Evolutionary conservation across 176 grass and related monocot genomes (phyloP), one percentile per base, ranked within the genome.

Genomic region (Pontederia crassipes): DNA sequence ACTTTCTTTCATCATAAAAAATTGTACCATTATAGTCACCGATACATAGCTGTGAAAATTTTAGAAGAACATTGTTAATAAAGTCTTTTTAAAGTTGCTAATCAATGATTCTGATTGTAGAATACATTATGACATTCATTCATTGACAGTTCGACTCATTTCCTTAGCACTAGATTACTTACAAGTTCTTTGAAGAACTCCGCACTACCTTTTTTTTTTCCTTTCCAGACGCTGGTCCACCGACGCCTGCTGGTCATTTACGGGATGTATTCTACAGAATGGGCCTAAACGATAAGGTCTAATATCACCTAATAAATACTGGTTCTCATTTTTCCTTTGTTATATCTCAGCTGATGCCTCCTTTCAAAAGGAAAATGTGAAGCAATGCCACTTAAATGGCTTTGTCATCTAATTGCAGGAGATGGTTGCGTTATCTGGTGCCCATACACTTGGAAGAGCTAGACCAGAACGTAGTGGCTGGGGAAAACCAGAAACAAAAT

Each of bases 401-500:
- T 52, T 66, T n/a, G 59, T 16, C 16, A 46, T 70, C 49, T 73
- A 15, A 55, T 58, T 87, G 20, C 81, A 98, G 94, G 94, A 93
- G 11, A 98, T 98, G 68, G 88, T 98, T 59, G 94, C 28, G n/a
- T 62, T 98, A 11, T 92, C 94, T 66, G 94, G 94, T 63, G 94
- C 94, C 74, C 94, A 98, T 88, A 93, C 94, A 72, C 82, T 98
- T 59, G 94, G 94, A 66, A 88, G 94, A 57, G 78, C 88, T 10
- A 86, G 88, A 68, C 84, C 85, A 59, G 94, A 98, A 18, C 79
- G 94, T 24, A 98, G 94, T 58, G 94, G 94, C 53, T 98, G 94
- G 94, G 94, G 88, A 20, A 98, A 98, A 77, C 82, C 94, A 72
- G 94, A 92, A 78, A 92, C 94, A 12, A 93, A 86, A 61, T 98